Base-by-base conservation (phyloP, 176 grass and related monocot species). In the Elymus sibiricus region DNA sequence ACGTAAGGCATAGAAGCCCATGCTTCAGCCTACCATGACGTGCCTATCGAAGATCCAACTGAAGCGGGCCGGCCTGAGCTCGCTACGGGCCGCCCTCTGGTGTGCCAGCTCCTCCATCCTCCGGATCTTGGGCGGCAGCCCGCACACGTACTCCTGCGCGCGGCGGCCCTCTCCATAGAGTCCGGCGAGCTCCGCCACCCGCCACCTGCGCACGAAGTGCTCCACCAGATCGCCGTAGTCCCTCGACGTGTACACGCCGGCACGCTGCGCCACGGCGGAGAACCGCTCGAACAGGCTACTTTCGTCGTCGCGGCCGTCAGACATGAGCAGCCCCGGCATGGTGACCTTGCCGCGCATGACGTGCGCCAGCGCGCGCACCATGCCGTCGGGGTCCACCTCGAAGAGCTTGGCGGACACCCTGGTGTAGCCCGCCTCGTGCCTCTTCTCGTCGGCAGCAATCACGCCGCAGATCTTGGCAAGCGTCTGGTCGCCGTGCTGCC, bases 311-410 rank as follows among this genome's bases (percentile, higher is more conserved):
- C 19, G 69, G 69, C 69, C 37, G 37, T 71, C 69, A 5, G 69
- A 71, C 69, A 71, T 71, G 69, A 71, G 69, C 21, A 71, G 69
- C 11, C 69, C 69, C 37, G 69, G 35, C 69, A 71, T 71, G 69
- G 69, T 71, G 35, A 71, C 69, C 69, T 71, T 71, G 21, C 69
- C 69, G 69, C 37, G 69, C 69, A 71, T 71, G 37, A 71, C 37
- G 69, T 42, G 39, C 22, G 37, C 69, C 9, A 71, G 69, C 21
- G 69, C 69, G 69, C 69, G 69, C 22, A 71, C 69, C 37, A 71
- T 71, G 69, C 69, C 69, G 37, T 71, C 69, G 37, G 69, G 37
- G 69, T 71, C 69, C 69, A 71, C 37, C 37, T 71, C 69, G 22
- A 71, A 71, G 69, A 71, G 69, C 37, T 71, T 71, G 4, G 37